phyloP scores from a whole-genome alignment of 2,329 filamentous ascomycete genomes.

The Laburnicola sp. region DNA sequence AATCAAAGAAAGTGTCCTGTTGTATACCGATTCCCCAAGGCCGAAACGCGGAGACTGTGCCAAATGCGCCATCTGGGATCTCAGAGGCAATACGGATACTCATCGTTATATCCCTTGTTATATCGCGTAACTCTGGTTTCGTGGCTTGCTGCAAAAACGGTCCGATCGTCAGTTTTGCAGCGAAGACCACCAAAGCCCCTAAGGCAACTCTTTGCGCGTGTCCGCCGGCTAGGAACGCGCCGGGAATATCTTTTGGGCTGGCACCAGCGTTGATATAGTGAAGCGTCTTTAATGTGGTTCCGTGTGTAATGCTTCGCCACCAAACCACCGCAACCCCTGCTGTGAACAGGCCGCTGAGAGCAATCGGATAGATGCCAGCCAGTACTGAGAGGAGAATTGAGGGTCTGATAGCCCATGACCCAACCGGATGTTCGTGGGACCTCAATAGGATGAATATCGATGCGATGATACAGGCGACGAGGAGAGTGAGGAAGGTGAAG shows the following conservation, averaged over 20 bases:
- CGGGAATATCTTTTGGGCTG: slow-evolving; percentile 7
- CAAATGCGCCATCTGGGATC: slow-evolving; percentile 19
- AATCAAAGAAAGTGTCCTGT: slow-evolving; percentile 7
- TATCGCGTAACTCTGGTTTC: not conserved
- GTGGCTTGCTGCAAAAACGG: slow-evolving; percentile 18
- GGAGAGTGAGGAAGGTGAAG: slow-evolving; percentile 4
- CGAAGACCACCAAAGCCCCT: slow-evolving; percentile 9
- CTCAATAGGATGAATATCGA: slow-evolving; percentile 12
- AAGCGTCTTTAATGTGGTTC: slow-evolving; percentile 18
- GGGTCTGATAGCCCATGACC: slow-evolving; percentile 15
- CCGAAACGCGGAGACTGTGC: not conserved
- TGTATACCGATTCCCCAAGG: not conserved
- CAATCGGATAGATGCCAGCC: slow-evolving; percentile 13
- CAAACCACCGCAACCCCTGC: slow-evolving; percentile 19
- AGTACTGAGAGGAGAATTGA: slow-evolving; percentile 16
- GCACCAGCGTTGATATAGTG: slow-evolving; percentile 14
- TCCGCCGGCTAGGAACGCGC: slow-evolving; percentile 14
- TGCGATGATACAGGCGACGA: slow-evolving; percentile 8
- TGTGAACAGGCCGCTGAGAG: slow-evolving; percentile 14
- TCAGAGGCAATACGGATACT: slow-evolving; percentile 13
- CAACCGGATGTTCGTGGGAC: slow-evolving; percentile 11
- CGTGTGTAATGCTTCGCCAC: slow-evolving; percentile 21
- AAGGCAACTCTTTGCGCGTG: slow-evolving; percentile 17
- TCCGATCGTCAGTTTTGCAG: slow-evolving; percentile 14
- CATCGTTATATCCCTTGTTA: slow-evolving; percentile 9